A percentile compares a stretch with the other conserved stretches of the same genome.
phyloP scores from a whole-genome alignment of 176 grass and related monocot species.

The Rhynchospora tenuis region DNA sequence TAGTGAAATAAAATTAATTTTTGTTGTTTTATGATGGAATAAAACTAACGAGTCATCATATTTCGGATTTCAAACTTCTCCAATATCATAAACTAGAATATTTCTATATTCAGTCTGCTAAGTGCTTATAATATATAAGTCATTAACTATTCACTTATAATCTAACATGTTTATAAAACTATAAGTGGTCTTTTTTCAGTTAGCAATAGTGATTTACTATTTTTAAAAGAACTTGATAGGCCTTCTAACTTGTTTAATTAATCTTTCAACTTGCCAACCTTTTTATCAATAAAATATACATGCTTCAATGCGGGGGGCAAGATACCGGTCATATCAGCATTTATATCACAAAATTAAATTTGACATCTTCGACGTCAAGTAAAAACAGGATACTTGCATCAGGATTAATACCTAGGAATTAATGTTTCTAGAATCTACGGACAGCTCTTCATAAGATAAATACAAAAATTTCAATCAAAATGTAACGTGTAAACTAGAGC shows the following conservation, averaged over 20 bases:
- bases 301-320: slow-evolving; percentile 21
- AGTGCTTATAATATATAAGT: too few species aligned
- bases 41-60: too few species aligned
- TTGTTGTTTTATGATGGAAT: too few species aligned
- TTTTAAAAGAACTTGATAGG: background rate
- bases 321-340: slow-evolving; percentile 1
- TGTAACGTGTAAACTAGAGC: background rate
- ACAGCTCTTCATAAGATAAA: background rate
- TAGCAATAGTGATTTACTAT: background rate
- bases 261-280: background rate
- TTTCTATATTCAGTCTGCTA: too few species aligned
- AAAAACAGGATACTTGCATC: background rate
- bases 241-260: background rate
- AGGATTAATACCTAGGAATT: slow-evolving; percentile 24
- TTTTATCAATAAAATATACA: background rate
- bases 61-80: too few species aligned
- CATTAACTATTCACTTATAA: background rate
- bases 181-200: background rate
- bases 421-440: slow-evolving; percentile 9
- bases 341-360: background rate
- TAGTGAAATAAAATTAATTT: too few species aligned
- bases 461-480: slow-evolving; percentile 15
- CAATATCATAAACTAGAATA: too few species aligned
- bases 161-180: too few species aligned
- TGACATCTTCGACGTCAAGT: background rate